Conservation (phyloP, 805 yeast genomes). For the Suhomyces sp. region DNA sequence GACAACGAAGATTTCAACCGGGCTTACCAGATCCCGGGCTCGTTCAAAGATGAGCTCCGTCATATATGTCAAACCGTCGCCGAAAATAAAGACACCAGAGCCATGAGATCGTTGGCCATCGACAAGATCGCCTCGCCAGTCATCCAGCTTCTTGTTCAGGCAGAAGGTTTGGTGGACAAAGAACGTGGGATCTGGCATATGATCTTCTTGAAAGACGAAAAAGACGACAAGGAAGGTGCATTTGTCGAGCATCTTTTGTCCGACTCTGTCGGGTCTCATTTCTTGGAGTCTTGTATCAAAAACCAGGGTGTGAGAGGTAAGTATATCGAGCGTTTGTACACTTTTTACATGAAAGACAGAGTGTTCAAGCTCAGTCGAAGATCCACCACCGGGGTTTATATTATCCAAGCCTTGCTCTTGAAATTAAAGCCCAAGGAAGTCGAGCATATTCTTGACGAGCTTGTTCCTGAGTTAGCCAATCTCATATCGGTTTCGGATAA, state of each 20-base stretch:
- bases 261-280: constrained; percentile 92
- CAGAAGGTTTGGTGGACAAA: constrained; percentile 77
- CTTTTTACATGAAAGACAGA: constrained; percentile 69
- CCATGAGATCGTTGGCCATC: constrained; percentile 68
- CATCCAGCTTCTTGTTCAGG: constrained; percentile 68
- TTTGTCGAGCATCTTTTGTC: constrained; percentile 80
- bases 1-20: constrained; percentile 70
- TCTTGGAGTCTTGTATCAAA: constrained; percentile 69
- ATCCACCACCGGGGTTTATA: constrained; percentile 80
- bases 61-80: constrained; percentile 45
- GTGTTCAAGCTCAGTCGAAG: constrained; percentile 71
- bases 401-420: constrained; percentile 67
- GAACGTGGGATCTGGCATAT: constrained; percentile 69
- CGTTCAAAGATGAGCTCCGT: constrained; percentile 61
- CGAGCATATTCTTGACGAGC: constrained; percentile 56
- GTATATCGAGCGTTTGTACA: constrained; percentile 68
- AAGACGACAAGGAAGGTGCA: constrained; percentile 63
- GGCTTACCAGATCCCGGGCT: constrained; percentile 64
- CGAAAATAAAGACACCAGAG: constrained; percentile 31
- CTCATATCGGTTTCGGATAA: constrained; percentile 49
- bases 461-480: constrained; percentile 64
- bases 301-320: constrained; percentile 60
- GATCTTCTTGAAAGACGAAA: constrained; percentile 52
- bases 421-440: constrained; percentile 64
- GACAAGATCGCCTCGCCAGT: constrained; percentile 87